Evolutionary conservation across 2,329 filamentous ascomycete species (phyloP).

Genomic region (Nectriaceae sp.): DNA sequence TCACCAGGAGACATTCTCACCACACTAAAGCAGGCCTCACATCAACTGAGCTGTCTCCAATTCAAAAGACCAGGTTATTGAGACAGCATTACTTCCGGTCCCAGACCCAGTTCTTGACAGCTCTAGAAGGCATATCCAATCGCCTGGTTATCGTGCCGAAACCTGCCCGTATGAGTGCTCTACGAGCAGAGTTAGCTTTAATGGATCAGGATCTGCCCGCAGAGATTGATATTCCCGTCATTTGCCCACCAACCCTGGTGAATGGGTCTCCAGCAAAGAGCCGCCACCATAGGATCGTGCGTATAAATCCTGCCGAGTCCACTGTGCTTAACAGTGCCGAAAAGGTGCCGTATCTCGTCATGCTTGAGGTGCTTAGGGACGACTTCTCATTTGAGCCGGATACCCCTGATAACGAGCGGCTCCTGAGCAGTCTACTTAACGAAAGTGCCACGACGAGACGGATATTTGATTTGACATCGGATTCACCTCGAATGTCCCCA

Average conservation of each 20-base stretch:
- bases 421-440: conserved; percentile 59
- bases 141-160: conserved; percentile 82
- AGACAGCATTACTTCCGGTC: conserved; percentile 82
- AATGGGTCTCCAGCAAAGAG: conserved; percentile 75
- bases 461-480: conserved; percentile 64
- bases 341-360: conserved; percentile 80
- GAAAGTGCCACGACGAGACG: conserved; percentile 61
- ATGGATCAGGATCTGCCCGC: conserved; percentile 81
- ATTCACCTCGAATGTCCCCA: conserved; percentile 58
- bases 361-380: conserved; percentile 80
- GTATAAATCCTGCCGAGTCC: conserved; percentile 80
- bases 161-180: conserved; percentile 75
- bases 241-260: conserved; percentile 74
- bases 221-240: conserved; percentile 80
- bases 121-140: conserved; percentile 82
- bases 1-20: conserved; percentile 62
- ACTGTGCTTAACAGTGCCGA: conserved; percentile 86
- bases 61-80: conserved; percentile 71
- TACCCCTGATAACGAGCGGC: conserved; percentile 68
- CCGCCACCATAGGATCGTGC: conserved; percentile 79
- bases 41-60: conserved; percentile 61
- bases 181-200: conserved; percentile 78
- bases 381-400: conserved; percentile 83
- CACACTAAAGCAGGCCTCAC: conserved; percentile 57
- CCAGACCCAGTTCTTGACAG: conserved; percentile 78